Conservation (phyloP, 768 basidiomycete species). For the Boletus subparvulus region DNA sequence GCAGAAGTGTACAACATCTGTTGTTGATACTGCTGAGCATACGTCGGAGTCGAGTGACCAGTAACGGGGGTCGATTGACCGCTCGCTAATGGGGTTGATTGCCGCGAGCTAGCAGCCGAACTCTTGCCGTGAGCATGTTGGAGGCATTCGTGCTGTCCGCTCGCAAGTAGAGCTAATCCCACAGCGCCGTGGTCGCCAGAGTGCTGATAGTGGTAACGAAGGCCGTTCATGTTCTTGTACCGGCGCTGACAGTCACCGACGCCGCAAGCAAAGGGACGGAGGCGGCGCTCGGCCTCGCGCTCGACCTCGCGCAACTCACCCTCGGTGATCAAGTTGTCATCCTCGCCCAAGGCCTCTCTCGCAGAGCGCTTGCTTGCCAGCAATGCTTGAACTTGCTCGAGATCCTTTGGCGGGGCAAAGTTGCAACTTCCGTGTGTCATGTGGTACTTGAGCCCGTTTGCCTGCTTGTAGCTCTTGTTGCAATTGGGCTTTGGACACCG, state of each 20-base stretch:
- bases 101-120: slow-evolving; percentile 33
- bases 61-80: slow-evolving; percentile 34
- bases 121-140: slow-evolving; percentile 34
- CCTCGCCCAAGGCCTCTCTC: slow-evolving; percentile 42
- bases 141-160: slow-evolving; percentile 63
- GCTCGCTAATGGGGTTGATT: slow-evolving; percentile 33
- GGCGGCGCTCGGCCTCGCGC: slow-evolving; percentile 78
- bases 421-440: slow-evolving; percentile 92
- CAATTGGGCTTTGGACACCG: slow-evolving; percentile 93
- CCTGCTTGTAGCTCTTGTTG: slow-evolving; percentile 95
- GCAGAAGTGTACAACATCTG: slow-evolving; percentile 39
- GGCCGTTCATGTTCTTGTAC: slow-evolving; percentile 99
- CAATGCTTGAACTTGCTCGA: slow-evolving; percentile 73
- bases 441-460: slow-evolving; percentile 93
- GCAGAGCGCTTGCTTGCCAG: slow-evolving; percentile 49
- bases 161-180: slow-evolving; percentile 80
- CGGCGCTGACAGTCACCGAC: slow-evolving; percentile 83
- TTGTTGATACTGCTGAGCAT: slow-evolving; percentile 36
- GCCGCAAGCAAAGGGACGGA: slow-evolving; percentile 86
- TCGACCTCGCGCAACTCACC: slow-evolving; percentile 70
- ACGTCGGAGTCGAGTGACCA: slow-evolving; percentile 31
- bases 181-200: slow-evolving; percentile 92
- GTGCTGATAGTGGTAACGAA: slow-evolving; percentile 96
- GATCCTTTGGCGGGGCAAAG: slow-evolving; percentile 85
- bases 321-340: slow-evolving; percentile 49